Percentiles rank a stretch among this genome's conserved stretches.
Conservation (phyloP, 495 filamentous ascomycete genomes). For the Parachaetomium inaequale region DNA sequence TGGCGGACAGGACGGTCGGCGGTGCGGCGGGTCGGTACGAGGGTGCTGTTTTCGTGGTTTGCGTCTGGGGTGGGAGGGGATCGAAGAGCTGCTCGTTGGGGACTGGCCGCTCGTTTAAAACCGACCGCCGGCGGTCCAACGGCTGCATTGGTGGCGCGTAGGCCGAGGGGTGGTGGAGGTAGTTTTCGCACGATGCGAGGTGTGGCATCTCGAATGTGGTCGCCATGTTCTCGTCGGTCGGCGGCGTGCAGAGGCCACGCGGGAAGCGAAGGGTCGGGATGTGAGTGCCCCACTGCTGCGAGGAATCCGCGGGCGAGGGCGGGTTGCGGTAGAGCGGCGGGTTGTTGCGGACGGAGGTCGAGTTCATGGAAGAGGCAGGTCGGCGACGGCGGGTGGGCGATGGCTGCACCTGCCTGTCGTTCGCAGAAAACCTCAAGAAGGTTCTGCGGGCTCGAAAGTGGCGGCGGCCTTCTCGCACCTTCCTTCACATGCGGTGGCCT, state of each 20-base stretch:
- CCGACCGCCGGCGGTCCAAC: conserved; percentile 25
- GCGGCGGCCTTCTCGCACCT: not conserved
- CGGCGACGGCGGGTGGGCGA: not conserved
- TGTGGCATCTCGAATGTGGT: conserved; percentile 46
- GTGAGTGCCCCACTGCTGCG: not conserved
- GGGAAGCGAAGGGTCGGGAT: not conserved
- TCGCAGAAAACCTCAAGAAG: not conserved
- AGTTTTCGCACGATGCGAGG: conserved; percentile 41
- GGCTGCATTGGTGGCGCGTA: conserved; percentile 29
- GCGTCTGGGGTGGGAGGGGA: conserved; percentile 1
- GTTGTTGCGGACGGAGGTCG: conserved; percentile 11
- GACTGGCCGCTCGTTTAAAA: conserved; percentile 28
- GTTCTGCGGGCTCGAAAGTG: not conserved
- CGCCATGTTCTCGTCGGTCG: conserved; percentile 46
- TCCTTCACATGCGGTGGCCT: not conserved
- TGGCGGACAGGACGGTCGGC: not conserved
- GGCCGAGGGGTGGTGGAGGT: conserved; percentile 33
- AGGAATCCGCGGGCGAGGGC: conserved; percentile 13
- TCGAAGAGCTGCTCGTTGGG: conserved; percentile 32
- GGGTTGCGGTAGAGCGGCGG: conserved; percentile 6
- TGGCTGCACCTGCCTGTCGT: not conserved
- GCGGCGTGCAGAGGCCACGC: conserved; percentile 49
- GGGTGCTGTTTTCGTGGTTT: not conserved
- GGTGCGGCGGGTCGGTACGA: conserved; percentile 6
- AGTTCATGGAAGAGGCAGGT: conserved; percentile 24